These are phyloP conservation scores for Saccharomycopsis crataegensis DNA, from an alignment of 1,139 yeast genomes.

Conservation along the genomic window DNA sequence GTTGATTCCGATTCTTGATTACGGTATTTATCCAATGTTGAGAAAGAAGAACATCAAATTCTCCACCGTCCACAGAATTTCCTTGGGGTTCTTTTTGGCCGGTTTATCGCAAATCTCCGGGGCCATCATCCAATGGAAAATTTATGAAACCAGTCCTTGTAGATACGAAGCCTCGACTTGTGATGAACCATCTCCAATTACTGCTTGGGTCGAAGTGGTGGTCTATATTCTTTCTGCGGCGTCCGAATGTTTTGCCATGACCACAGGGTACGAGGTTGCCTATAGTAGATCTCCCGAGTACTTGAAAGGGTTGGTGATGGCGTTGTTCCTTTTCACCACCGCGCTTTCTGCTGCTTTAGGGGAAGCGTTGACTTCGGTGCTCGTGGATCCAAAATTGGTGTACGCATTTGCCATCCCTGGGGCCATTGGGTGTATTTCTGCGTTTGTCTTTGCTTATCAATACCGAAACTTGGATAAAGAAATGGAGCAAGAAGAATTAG, in stretches of 20 bases:
- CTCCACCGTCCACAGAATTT: constrained; percentile 66
- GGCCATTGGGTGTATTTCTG: constrained; percentile 38
- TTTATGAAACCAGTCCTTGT: constrained; percentile 74
- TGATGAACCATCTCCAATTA: constrained; percentile 40
- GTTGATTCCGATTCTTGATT: constrained; percentile 57
- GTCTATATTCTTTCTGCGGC: constrained; percentile 52
- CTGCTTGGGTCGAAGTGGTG: constrained; percentile 49
- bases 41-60: constrained; percentile 49
- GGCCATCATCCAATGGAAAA: constrained; percentile 68
- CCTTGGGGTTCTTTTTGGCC: constrained; percentile 68
- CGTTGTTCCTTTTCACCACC: constrained; percentile 52
- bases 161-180: constrained; percentile 42
- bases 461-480: constrained; percentile 47
- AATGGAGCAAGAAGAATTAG: constrained; percentile 38
- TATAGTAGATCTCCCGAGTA: constrained; percentile 61
- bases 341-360: constrained; percentile 52
- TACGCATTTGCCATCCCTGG: constrained; percentile 50
- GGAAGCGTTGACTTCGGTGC: constrained; percentile 48
- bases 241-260: constrained; percentile 62
- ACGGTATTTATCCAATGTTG: constrained; percentile 49
- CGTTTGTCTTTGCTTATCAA: constrained; percentile 36
- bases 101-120: constrained; percentile 70
- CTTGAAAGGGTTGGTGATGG: constrained; percentile 64
- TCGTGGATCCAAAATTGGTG: constrained; percentile 46
- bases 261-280: constrained; percentile 65